phyloP scores from a whole-genome alignment of 306 rosid genomes.

The Cicer arietinum region DNA sequence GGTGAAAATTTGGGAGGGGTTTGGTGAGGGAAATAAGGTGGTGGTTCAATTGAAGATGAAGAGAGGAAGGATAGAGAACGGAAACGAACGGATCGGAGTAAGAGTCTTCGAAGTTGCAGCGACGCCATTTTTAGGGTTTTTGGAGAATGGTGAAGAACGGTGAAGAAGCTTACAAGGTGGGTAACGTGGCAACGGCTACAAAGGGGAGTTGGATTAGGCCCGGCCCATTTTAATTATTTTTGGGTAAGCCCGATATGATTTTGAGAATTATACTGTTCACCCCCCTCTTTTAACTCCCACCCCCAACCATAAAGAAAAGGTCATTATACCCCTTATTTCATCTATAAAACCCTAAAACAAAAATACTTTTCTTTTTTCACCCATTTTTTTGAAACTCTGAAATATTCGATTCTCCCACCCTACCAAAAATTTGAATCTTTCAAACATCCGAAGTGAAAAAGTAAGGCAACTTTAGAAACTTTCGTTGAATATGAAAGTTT shows the following conservation, averaged over 20 bases:
- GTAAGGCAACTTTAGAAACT: too few species aligned
- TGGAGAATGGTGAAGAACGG: neutral
- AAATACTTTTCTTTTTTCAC: too few species aligned
- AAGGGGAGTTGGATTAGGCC: neutral
- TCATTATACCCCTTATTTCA: too few species aligned
- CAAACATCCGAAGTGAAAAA: too few species aligned
- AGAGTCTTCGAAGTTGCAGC: constrained; percentile 63
- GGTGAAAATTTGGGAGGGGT: constrained; percentile 29
- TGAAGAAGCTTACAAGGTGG: neutral
- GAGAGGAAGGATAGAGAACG: constrained; percentile 41
- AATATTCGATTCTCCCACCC: too few species aligned
- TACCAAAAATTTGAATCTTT: too few species aligned
- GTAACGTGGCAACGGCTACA: neutral
- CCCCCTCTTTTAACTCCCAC: too few species aligned
- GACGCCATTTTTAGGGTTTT: constrained; percentile 55
- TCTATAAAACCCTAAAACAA: too few species aligned
- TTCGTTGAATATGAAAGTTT: too few species aligned
- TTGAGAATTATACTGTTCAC: too few species aligned
- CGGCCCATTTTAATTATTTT: constrained; percentile 6
- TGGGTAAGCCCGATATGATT: constrained; percentile 15
- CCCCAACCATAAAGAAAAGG: too few species aligned
- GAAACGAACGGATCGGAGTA: constrained; percentile 53
- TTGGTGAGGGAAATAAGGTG: constrained; percentile 20
- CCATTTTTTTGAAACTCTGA: too few species aligned
- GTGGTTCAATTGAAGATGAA: constrained; percentile 25